Base-by-base conservation (phyloP, 805 yeast species). In the Yarrowia sp. region DNA sequence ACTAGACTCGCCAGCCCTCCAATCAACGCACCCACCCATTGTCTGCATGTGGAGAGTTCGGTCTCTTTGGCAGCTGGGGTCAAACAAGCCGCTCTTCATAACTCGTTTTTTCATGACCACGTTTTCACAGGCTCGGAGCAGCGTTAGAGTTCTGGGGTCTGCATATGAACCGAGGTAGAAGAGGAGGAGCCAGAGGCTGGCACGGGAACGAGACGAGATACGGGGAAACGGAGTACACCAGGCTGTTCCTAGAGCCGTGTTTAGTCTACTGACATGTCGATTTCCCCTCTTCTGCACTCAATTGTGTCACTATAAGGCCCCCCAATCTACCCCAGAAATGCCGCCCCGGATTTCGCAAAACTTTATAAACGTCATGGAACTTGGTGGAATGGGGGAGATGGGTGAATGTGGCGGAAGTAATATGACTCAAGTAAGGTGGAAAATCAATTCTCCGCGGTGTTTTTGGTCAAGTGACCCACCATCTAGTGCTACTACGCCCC, bases 341-440 rank as follows among this genome's bases (percentile, higher is more conserved):
- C 65, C 65, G 65, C 65, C 65, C 65, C 65, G 52, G 65, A 59
- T 59, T 59, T 56, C 63, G n/a, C 46, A 40, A 26, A 55, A 56
- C 63, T 49, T 42, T 40, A 16, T 43, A 35, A 35, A n/a, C 40
- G 16, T 59, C 63, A 45, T 59, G 65, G 65, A 59, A 59, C 52
- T 43, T 45, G 65, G 65, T 59, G 52, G 65, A 59, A 48, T 5
- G 32, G 32, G 32, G 32, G 7, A 26, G 32, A 26, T 26, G 32
- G 7, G 4, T 3, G 32, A 26, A 5, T 26, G 32, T 26, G 32
- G 32, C 32, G 32, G 32, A 5, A 26, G 32, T 26, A 26, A 3
- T 26, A 26, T 5, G 7, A 5, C 32, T 3, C 32, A 26, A 26
- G 32, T 26, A 3, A 26, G 7, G 0, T 5, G 32, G 32, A 26